These are phyloP conservation scores for Eucalyptus polybractea DNA, from an alignment of 345 rosid genomes.

Conservation along the genomic window DNA sequence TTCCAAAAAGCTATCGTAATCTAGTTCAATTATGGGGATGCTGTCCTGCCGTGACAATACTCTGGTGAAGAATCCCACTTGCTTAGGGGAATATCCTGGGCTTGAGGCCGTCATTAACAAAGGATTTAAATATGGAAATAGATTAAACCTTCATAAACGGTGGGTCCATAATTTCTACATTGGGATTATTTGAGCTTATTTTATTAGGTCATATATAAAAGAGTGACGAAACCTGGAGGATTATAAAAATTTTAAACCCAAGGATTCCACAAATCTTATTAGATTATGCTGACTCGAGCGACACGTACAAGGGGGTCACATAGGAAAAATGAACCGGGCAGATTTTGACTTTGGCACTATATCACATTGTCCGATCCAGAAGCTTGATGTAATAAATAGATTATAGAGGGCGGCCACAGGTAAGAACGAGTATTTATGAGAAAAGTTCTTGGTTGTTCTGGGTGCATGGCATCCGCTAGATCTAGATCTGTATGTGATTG, in stretches of 20 bases:
- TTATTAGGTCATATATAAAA: not conserved
- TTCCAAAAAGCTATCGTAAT: not conserved
- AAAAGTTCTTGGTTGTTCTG: not conserved
- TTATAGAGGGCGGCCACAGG: not conserved
- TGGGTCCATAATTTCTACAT: not conserved
- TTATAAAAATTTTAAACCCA: not conserved
- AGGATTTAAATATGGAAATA: not conserved
- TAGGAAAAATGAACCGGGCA: not conserved
- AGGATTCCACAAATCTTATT: not conserved
- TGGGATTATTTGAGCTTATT: not conserved
- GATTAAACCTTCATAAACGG: not conserved
- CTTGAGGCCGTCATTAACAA: not conserved
- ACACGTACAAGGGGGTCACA: not conserved
- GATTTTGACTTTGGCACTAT: not conserved
- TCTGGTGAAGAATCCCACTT: not conserved
- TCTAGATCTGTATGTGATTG: not conserved
- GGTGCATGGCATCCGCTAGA: not conserved
- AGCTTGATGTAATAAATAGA: not conserved
- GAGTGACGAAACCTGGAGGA: not conserved
- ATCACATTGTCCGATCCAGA: not conserved
- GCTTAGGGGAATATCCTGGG: not conserved
- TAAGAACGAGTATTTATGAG: not conserved
- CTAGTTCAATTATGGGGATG: not conserved
- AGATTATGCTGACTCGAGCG: not conserved
- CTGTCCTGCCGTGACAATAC: not conserved